These are phyloP conservation scores for Calonectria leucothoes DNA, from an alignment of 2,329 filamentous ascomycete species.

Conservation along the genomic window DNA sequence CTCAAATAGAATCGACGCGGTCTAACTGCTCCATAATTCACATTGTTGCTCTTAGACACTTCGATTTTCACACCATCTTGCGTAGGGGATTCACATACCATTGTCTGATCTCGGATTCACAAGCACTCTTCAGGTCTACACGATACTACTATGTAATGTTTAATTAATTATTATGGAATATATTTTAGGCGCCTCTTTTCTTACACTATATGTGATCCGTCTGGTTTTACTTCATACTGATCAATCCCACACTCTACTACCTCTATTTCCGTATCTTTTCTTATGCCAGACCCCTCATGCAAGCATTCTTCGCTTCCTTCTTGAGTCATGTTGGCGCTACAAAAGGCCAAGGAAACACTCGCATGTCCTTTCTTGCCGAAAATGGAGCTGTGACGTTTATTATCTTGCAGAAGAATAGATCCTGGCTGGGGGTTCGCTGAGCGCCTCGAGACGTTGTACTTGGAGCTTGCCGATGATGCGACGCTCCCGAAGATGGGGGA, in stretches of 20 bases:
- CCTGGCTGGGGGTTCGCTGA: neutral
- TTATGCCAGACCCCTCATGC: neutral
- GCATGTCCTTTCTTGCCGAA: neutral
- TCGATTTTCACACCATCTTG: too few relatives aligned
- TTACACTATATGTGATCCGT: neutral
- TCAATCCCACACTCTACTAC: neutral
- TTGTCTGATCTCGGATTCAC: too few relatives aligned
- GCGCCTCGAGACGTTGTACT: neutral
- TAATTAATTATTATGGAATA: too few relatives aligned
- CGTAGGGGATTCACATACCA: too few relatives aligned
- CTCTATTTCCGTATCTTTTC: neutral
- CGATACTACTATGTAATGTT: too few relatives aligned
- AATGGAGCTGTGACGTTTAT: neutral
- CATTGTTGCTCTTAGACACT: too few relatives aligned
- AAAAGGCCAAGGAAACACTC: neutral
- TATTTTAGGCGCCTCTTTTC: too few relatives aligned
- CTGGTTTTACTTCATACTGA: neutral
- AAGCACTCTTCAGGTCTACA: too few relatives aligned
- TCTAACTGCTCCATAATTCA: too few relatives aligned
- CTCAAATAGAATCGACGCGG: too few relatives aligned
- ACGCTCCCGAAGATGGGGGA: neutral
- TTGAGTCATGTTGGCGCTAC: neutral
- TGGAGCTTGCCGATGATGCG: neutral
- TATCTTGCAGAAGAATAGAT: neutral
- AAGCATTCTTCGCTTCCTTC: neutral